Evolutionary conservation across 352 stramenopile genomes (phyloP).

Genomic region (Peronospora farinosa): DNA sequence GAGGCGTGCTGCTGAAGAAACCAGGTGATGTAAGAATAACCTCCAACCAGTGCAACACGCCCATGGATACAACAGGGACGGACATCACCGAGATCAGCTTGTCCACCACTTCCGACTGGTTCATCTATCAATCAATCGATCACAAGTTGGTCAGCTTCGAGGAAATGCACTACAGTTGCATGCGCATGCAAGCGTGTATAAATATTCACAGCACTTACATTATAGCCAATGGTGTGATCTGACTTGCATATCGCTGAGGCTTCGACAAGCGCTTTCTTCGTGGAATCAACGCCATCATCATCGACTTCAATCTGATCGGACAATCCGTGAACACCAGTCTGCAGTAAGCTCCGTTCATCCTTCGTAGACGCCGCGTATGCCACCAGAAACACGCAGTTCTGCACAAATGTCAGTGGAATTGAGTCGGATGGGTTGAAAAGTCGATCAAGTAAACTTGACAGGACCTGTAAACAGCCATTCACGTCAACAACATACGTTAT

Average conservation of each 20-base stretch:
- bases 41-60: constrained; percentile 78
- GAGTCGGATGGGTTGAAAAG: constrained; percentile 77
- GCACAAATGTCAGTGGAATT: constrained; percentile 44
- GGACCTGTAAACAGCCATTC: constrained; percentile 37
- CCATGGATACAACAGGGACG: constrained; percentile 80
- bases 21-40: constrained; percentile 61
- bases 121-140: constrained; percentile 52
- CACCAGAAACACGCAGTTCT: constrained; percentile 66
- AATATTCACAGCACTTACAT: constrained; percentile 37
- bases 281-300: constrained; percentile 46
- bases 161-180: not conserved
- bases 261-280: constrained; percentile 61
- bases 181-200: not conserved
- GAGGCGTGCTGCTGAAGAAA: constrained; percentile 78
- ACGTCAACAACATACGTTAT: constrained; percentile 4
- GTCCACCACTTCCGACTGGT: constrained; percentile 76
- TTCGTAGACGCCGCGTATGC: constrained; percentile 71
- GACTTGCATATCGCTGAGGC: constrained; percentile 77
- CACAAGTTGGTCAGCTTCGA: constrained; percentile 1
- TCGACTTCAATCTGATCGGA: constrained; percentile 38
- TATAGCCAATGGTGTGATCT: constrained; percentile 83
- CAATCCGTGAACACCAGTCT: constrained; percentile 26
- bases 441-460: constrained; percentile 69
- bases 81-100: constrained; percentile 72
- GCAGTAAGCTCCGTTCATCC: constrained; percentile 72